Evolutionary conservation across 1,139 yeast genomes (phyloP), one percentile per base, ranked within the genome.

Genomic region (Geotrichum siamense): DNA sequence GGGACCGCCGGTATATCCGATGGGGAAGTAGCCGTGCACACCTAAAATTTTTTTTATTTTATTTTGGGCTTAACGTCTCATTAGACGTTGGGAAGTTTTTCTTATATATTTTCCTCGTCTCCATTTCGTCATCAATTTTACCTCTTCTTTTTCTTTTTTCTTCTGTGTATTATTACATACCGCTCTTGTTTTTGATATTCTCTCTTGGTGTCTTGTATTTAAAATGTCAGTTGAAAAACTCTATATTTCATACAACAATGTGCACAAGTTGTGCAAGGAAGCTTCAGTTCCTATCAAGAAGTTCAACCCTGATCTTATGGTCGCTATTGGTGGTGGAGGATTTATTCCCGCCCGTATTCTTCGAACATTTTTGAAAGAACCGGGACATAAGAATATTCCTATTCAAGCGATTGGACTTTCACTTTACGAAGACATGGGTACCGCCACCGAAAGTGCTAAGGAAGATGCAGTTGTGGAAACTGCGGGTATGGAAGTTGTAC

Each of bases 321-420:
- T 89, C 51, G 96, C 96, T 56, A 85, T 89, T 58, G 76, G 83
- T 58, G 95, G 95, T 51, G 95, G 97, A 57, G 97, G 97, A 4
- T 83, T 89, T 65, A 89, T 89, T 51, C 97, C 97, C 15, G 96
- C 97, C 23, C 78, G 97, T 62, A 89, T 89, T 68, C 75, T 89
- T 57, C 78, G 97, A 64, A 80, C 96, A 0, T 89, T 89, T 67
- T 71, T 89, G 58, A 87, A 86, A 65, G 80, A 79, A 52, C 83
- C 82, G 44, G 94, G 94, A 48, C 75, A 82, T 53, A 87, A 91
- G 56, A 87, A 86, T 63, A 84, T 87, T 50, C 84, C 94, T 55
- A 86, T 89, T 58, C 91, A 85, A 78, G 96, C 97, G 45, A 85
- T 89, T 58, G 93, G 93, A 38, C 72, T 89, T 54, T 85, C 96